phyloP scores from a whole-genome alignment of 1,284 basidiomycete genomes.

The Naganishia sp. region DNA sequence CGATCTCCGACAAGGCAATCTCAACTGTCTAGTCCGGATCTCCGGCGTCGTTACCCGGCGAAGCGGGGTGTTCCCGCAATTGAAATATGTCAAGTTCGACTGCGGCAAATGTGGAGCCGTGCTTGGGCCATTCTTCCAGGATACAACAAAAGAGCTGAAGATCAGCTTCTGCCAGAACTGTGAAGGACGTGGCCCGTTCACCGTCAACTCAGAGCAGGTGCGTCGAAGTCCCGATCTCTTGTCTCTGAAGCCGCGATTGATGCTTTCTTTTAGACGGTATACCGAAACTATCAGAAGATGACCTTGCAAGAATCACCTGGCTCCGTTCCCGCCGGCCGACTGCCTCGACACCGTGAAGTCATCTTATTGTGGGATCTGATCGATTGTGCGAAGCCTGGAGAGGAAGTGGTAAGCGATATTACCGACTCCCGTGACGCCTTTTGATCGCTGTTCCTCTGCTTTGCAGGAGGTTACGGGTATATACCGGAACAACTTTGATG shows the following conservation, averaged over 20 bases:
- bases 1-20: constrained; percentile 85
- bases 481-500: constrained; percentile 99
- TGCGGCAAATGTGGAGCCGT: constrained; percentile 89
- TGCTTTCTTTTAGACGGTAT: constrained; percentile 72
- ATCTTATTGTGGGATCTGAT: constrained; percentile 97
- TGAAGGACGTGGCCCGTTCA: constrained; percentile 90
- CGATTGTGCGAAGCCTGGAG: constrained; percentile 95
- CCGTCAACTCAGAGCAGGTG: constrained; percentile 93
- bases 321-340: constrained; percentile 92
- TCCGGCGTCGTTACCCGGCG: constrained; percentile 96
- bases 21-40: constrained; percentile 94
- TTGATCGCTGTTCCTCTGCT: background rate
- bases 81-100: constrained; percentile 99
- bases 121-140: constrained; percentile 96
- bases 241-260: no score
- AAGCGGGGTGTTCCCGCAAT: constrained; percentile 94
- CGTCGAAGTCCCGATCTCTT: constrained; percentile 33
- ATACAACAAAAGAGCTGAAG: constrained; percentile 89
- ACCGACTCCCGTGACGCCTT: constrained; percentile 23
- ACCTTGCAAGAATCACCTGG: constrained; percentile 98
- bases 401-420: constrained; percentile 76
- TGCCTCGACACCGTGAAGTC: constrained; percentile 94
- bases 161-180: constrained; percentile 94
- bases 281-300: constrained; percentile 99
- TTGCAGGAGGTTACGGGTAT: constrained; percentile 88